Conservation (phyloP, 1,139 yeast genomes). For the Wickerhamomyces sp. region DNA sequence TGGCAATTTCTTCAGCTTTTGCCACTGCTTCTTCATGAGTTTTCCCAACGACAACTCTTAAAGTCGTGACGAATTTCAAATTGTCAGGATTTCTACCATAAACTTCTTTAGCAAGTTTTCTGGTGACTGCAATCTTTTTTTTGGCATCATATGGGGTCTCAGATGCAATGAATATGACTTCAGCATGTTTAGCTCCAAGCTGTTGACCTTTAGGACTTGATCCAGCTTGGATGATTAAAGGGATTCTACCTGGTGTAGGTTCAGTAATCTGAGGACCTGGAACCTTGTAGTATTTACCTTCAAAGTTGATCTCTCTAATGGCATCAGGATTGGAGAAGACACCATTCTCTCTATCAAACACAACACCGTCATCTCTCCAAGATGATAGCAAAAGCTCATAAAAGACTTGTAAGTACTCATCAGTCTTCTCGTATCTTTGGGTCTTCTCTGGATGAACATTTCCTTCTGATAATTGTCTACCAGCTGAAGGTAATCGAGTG, state of each 20-base stretch:
- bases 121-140: slow-evolving; percentile 28
- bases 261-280: slow-evolving; percentile 39
- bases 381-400: slow-evolving; percentile 35
- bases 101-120: slow-evolving; percentile 28
- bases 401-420: slow-evolving; percentile 36
- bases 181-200: slow-evolving; percentile 42
- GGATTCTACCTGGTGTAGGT: slow-evolving; percentile 40
- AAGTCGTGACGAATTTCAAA: slow-evolving; percentile 30
- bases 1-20: slow-evolving; percentile 28
- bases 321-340: slow-evolving; percentile 34
- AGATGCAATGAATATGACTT: slow-evolving; percentile 30
- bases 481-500: slow-evolving; percentile 37
- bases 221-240: slow-evolving; percentile 44
- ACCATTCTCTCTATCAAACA: slow-evolving; percentile 28
- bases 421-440: slow-evolving; percentile 35
- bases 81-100: slow-evolving; percentile 31
- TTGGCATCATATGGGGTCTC: slow-evolving; percentile 23
- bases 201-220: slow-evolving; percentile 39
- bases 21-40: slow-evolving; percentile 33
- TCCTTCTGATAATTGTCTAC: slow-evolving; percentile 34
- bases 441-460: slow-evolving; percentile 34
- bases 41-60: slow-evolving; percentile 31
- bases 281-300: slow-evolving; percentile 34
- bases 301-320: slow-evolving; percentile 34
- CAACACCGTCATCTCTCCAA: slow-evolving; percentile 41